Percentiles rank a stretch among this genome's conserved stretches.
phyloP scores from a whole-genome alignment of 805 yeast species.

The Yarrowia yakushimensis region DNA sequence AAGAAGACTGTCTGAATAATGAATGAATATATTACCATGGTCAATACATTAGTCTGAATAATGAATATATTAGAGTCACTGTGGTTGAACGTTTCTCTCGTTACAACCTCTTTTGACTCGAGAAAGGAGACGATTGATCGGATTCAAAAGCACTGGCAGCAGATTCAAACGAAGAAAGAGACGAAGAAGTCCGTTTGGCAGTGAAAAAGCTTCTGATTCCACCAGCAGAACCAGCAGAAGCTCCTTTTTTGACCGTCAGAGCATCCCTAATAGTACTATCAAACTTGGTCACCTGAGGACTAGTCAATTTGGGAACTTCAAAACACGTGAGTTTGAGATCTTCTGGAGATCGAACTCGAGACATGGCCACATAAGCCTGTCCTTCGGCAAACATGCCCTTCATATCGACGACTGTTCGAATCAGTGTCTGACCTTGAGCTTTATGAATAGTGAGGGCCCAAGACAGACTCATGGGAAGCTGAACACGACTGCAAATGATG shows the following conservation, averaged over 20 bases:
- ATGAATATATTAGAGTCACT: too few relatives aligned
- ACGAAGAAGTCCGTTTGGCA: neutral
- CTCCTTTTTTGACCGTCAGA: neutral
- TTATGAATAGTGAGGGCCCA: slow-evolving; percentile 97
- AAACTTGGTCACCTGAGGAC: neutral
- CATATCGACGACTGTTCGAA: slow-evolving; percentile 73
- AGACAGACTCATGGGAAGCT: slow-evolving; percentile 79
- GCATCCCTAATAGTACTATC: neutral
- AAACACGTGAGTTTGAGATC: slow-evolving; percentile 79
- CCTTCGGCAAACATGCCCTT: slow-evolving; percentile 79
- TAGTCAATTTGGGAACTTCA: slow-evolving; percentile 51
- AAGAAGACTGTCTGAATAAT: too few relatives aligned
- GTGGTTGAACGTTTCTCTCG: too few relatives aligned
- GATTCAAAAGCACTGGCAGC: neutral
- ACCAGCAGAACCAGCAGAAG: too few relatives aligned
- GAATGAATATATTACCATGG: too few relatives aligned
- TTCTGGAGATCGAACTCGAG: slow-evolving; percentile 77
- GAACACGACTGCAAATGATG: slow-evolving; percentile 36
- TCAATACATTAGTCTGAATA: too few relatives aligned
- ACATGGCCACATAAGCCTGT: slow-evolving; percentile 93
- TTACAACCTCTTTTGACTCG: neutral
- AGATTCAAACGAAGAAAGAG: neutral
- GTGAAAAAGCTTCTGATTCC: too few relatives aligned
- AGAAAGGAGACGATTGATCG: neutral
- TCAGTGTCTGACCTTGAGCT: slow-evolving; percentile 88